Conservation (phyloP, 2,329 filamentous ascomycete species). For the Ceratocystis smalleyi region DNA sequence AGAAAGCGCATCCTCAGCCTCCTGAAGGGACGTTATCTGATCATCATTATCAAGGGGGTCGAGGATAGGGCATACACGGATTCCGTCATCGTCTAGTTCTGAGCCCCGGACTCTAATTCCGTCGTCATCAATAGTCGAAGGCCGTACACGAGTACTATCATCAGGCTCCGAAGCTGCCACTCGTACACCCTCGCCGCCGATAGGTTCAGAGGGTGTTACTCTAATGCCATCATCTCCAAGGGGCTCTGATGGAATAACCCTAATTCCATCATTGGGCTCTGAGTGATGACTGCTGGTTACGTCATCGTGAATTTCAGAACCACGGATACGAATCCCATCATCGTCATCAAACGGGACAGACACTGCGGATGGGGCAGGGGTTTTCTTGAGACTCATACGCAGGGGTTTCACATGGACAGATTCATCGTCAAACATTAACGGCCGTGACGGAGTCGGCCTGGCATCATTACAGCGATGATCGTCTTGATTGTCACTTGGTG, state of each 20-base stretch:
- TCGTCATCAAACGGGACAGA: conserved; percentile 22
- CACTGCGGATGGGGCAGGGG: conserved; percentile 4
- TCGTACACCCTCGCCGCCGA: conserved; percentile 22
- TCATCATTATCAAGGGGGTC: background rate
- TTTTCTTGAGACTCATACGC: conserved; percentile 6
- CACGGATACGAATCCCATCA: conserved; percentile 22
- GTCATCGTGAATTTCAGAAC: conserved; percentile 8
- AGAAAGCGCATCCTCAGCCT: conserved; percentile 20
- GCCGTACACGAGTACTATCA: conserved; percentile 31
- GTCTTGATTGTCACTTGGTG: background rate
- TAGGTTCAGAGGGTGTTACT: conserved; percentile 9
- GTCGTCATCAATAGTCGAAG: conserved; percentile 2
- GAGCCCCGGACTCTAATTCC: conserved; percentile 12
- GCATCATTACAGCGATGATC: conserved; percentile 2
- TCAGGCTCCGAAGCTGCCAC: conserved; percentile 9
- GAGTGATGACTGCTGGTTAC: conserved; percentile 5
- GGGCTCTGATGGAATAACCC: conserved; percentile 26
- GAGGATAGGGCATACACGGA: conserved; percentile 18
- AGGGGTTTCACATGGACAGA: conserved; percentile 13
- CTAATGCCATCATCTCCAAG: conserved; percentile 19
- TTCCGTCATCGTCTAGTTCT: conserved; percentile 22
- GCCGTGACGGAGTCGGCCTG: background rate
- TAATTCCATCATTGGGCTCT: conserved; percentile 28
- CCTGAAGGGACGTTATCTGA: conserved; percentile 10
- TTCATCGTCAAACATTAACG: conserved; percentile 7